These are phyloP conservation scores for Globisporangium okanoganense DNA, from an alignment of 352 stramenopile genomes.

Conservation along the genomic window DNA sequence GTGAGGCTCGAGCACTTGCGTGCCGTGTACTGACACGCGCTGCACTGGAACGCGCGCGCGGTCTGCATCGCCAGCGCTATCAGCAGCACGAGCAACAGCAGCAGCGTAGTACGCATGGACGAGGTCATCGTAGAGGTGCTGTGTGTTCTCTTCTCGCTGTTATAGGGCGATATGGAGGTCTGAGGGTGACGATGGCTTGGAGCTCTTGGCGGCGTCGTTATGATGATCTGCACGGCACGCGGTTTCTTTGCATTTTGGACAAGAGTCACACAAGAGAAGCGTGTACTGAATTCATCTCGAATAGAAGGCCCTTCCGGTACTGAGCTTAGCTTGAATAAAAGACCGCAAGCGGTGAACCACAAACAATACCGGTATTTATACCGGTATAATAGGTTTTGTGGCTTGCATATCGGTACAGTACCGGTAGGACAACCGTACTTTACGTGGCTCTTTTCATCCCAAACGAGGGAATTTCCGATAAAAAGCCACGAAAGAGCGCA, in stretches of 20 bases:
- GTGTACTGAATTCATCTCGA: conserved; percentile 1
- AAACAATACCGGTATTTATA: no score
- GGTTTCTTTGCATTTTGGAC: conserved; percentile 13
- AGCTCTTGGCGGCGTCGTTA: background rate
- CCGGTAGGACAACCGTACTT: background rate
- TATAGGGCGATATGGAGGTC: background rate
- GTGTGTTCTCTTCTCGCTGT: background rate
- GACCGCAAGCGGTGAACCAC: no score
- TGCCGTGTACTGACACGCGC: conserved; percentile 55
- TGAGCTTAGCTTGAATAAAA: no score
- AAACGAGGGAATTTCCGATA: conserved; percentile 1
- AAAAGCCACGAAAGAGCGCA: background rate
- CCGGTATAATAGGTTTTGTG: no score
- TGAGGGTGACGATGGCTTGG: no score
- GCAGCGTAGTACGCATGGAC: background rate
- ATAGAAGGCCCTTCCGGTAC: background rate
- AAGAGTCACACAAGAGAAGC: conserved; percentile 16
- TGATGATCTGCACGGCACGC: conserved; percentile 5
- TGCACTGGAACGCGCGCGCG: conserved; percentile 36
- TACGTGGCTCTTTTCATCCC: background rate
- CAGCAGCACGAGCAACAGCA: conserved; percentile 23
- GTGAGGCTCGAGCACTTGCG: conserved; percentile 49
- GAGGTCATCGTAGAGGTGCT: background rate
- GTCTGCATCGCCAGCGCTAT: conserved; percentile 8
- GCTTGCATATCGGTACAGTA: no score